Conservation (phyloP, 108 stramenopile species). For the Skeletonema tropicum region DNA sequence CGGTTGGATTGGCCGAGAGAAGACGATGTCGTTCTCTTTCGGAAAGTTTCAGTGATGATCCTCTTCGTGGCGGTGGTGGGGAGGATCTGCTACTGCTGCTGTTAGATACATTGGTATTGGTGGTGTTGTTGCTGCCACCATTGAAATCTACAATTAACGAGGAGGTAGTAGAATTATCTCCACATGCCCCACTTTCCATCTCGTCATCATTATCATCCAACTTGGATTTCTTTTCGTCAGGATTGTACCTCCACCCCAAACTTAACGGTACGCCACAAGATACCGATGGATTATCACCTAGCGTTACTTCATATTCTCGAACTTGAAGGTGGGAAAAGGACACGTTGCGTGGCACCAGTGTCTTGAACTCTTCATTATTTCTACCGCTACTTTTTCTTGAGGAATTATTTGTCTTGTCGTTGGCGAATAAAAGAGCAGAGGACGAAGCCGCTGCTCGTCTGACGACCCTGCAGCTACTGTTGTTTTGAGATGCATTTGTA, state of each 20-base stretch:
- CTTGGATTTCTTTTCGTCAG: conserved; percentile 21
- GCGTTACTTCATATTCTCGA: conserved; percentile 57
- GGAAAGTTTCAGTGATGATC: conserved; percentile 13
- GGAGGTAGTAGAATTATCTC: too few species aligned
- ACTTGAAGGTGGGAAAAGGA: conserved; percentile 55
- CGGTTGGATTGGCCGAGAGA: conserved; percentile 5
- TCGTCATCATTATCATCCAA: neutral
- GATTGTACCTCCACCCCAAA: conserved; percentile 65
- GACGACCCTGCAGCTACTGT: too few species aligned
- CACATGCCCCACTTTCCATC: neutral
- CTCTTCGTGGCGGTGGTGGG: neutral
- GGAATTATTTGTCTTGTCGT: neutral
- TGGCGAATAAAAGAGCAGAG: neutral
- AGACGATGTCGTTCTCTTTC: conserved; percentile 21
- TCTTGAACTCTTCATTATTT: conserved; percentile 15
- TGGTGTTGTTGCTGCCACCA: neutral
- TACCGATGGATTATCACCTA: conserved; percentile 72
- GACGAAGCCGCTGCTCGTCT: neutral
- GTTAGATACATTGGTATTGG: neutral
- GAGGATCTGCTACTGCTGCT: too few species aligned
- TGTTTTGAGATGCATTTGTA: too few species aligned
- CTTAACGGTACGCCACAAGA: conserved; percentile 62
- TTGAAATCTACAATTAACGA: neutral
- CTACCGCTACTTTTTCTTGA: neutral
- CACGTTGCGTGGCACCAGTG: conserved; percentile 42